phyloP scores from a whole-genome alignment of 129 eudicot species.

The Chrysanthemum lavandulifolium region DNA sequence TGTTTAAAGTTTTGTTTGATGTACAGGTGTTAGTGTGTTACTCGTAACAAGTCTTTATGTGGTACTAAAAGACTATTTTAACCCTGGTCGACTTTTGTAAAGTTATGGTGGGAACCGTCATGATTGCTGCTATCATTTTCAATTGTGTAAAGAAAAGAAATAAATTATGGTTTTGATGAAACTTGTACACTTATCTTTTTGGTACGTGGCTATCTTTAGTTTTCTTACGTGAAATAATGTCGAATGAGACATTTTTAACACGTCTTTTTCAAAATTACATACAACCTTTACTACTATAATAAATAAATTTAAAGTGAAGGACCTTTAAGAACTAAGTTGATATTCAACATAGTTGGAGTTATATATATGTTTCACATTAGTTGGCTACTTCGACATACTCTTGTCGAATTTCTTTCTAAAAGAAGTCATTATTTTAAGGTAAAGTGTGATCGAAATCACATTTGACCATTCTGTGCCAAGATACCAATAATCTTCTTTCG shows the following conservation, averaged over 20 bases:
- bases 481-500: too few relatives aligned
- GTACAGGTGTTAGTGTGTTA: neutral
- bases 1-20: constrained; percentile 12
- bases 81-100: constrained; percentile 19
- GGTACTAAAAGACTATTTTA: constrained; percentile 12
- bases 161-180: constrained; percentile 19
- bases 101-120: constrained; percentile 12
- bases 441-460: too few relatives aligned
- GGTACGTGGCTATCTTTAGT: constrained; percentile 8
- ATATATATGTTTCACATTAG: too few relatives aligned
- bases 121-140: constrained; percentile 24
- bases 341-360: too few relatives aligned
- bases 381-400: too few relatives aligned
- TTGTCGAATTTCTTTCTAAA: too few relatives aligned
- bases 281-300: neutral
- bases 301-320: neutral
- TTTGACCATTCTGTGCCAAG: too few relatives aligned
- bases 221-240: too few relatives aligned
- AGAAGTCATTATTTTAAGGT: too few relatives aligned
- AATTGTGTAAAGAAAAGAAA: constrained; percentile 12
- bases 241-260: too few relatives aligned
- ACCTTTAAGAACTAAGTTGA: too few relatives aligned
- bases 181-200: constrained; percentile 26
- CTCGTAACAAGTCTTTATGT: constrained; percentile 1
- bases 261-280: too few relatives aligned